These are phyloP conservation scores for Lasiosphaeria ovina DNA, from an alignment of 495 filamentous ascomycete genomes.

Conservation along the genomic window DNA sequence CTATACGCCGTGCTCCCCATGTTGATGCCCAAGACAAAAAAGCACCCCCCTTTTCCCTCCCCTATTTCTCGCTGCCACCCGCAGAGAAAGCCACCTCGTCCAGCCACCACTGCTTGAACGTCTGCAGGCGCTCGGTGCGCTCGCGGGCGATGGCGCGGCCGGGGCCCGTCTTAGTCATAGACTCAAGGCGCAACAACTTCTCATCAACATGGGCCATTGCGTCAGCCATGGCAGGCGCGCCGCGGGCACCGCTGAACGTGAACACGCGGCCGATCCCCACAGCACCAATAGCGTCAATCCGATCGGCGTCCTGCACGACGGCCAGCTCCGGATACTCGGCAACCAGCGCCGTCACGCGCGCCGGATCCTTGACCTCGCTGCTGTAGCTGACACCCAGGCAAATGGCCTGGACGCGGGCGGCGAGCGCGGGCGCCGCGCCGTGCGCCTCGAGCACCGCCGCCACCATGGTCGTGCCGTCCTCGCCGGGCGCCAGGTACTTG, in stretches of 20 bases:
- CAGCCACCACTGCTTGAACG: slow-evolving; percentile 70
- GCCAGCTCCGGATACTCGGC: slow-evolving; percentile 65
- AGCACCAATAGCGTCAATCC: slow-evolving; percentile 84
- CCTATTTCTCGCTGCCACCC: slow-evolving; percentile 7
- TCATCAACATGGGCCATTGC: slow-evolving; percentile 75
- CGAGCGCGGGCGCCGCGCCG: slow-evolving; percentile 54
- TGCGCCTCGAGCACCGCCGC: slow-evolving; percentile 55
- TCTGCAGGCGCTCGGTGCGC: slow-evolving; percentile 60
- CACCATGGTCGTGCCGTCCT: slow-evolving; percentile 56
- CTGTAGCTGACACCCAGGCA: slow-evolving; percentile 74
- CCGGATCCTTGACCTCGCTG: slow-evolving; percentile 63
- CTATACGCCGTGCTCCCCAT: not conserved
- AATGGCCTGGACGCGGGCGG: slow-evolving; percentile 63
- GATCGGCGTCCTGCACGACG: slow-evolving; percentile 87
- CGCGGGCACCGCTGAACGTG: slow-evolving; percentile 67
- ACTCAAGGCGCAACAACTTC: slow-evolving; percentile 69
- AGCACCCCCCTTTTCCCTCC: not conserved
- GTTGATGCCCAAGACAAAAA: not conserved
- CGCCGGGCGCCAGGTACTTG: slow-evolving; percentile 60
- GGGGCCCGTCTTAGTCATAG: slow-evolving; percentile 79
- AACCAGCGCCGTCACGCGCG: slow-evolving; percentile 51
- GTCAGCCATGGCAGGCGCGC: slow-evolving; percentile 52
- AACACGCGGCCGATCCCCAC: slow-evolving; percentile 79
- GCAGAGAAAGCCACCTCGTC: slow-evolving; percentile 51
- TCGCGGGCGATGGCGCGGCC: slow-evolving; percentile 65